Evolutionary conservation across 2,329 filamentous ascomycete genomes (phyloP), one percentile per base, ranked within the genome.

Genomic region (Arachnomyces sp.): DNA sequence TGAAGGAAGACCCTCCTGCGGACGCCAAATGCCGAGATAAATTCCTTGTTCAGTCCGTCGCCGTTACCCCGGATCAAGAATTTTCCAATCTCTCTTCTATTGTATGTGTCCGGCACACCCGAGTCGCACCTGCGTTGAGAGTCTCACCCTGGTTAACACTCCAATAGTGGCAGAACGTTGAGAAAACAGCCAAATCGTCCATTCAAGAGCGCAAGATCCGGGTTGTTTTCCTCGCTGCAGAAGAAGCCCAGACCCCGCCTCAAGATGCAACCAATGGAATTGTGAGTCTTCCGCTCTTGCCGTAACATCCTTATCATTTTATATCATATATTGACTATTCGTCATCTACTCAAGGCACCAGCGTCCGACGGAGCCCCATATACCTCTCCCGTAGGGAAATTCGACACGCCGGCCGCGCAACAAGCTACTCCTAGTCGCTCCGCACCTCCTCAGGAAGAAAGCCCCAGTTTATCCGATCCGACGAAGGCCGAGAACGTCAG

Each of bases 171-270:
- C 78, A 72, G 52, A 71, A 74, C 77, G 72, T 84, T 60, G 71
- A 92, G 72, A 77, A 81, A 59, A 75, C 75, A 7, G 75, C 85
- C 43, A 96, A 93, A 68, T 72, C 75, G 11, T 73, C 77, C 15
- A 82, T 98, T 44, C 80, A 88, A 56, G 92, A 98, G 72, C 86
- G 83, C 71, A 98, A 96, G 74, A 98, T 98, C 52, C 82, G 90
- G 34, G 92, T 98, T 49, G 75, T 75, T 52, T 98, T 90, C 74
- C 73, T 95, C 31, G 66, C 84, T 35, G 72, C 82, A 7, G 75
- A 78, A 36, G 74, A 74, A 29, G 44, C 53, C 41, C 44, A 36
- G 46, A 37, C 18, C 45, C 21, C 36, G 46, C 34, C 44, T 49
- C 43, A 36, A 48, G 43, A 47, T 39, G 43, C 54, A 37, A 45